Conservation (phyloP, 345 rosid species). For the Linum trigynum region DNA sequence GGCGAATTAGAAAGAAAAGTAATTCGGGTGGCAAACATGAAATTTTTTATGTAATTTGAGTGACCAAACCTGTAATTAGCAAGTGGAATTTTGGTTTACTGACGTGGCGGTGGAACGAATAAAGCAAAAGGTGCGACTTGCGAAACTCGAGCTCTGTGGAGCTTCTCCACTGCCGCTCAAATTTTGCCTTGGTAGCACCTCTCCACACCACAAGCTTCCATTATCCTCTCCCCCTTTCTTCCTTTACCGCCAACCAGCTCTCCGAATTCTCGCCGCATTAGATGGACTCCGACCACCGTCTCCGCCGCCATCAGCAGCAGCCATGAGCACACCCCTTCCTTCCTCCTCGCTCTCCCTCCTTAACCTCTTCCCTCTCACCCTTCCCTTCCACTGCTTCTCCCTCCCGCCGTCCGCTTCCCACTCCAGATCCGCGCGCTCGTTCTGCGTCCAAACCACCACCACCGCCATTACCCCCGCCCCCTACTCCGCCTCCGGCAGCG, state of each 20-base stretch:
- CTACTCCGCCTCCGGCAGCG: slow-evolving; percentile 24
- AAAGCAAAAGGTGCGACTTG: no score
- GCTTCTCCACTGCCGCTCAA: no score
- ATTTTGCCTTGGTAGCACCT: neutral
- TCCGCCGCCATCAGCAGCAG: slow-evolving; percentile 16
- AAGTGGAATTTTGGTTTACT: no score
- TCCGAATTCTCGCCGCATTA: neutral
- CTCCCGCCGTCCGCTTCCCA: slow-evolving; percentile 16
- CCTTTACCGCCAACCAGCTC: neutral
- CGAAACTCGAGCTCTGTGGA: no score
- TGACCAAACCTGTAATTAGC: no score
- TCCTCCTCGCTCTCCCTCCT: slow-evolving; percentile 17
- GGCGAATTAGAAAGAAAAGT: no score
- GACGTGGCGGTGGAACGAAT: no score
- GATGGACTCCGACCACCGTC: slow-evolving; percentile 1
- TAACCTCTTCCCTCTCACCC: slow-evolving; percentile 12
- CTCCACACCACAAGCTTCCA: neutral
- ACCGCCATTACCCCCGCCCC: slow-evolving; percentile 25
- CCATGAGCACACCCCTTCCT: slow-evolving; percentile 45
- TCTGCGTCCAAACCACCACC: slow-evolving; percentile 23
- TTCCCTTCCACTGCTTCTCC: slow-evolving; percentile 1
- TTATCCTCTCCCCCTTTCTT: neutral
- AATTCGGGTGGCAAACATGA: no score
- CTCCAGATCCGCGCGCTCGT: slow-evolving; percentile 21
- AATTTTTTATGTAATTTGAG: no score